Evolutionary conservation across 2,329 filamentous ascomycete species (phyloP).

Genomic region (Zarea fungicola): DNA sequence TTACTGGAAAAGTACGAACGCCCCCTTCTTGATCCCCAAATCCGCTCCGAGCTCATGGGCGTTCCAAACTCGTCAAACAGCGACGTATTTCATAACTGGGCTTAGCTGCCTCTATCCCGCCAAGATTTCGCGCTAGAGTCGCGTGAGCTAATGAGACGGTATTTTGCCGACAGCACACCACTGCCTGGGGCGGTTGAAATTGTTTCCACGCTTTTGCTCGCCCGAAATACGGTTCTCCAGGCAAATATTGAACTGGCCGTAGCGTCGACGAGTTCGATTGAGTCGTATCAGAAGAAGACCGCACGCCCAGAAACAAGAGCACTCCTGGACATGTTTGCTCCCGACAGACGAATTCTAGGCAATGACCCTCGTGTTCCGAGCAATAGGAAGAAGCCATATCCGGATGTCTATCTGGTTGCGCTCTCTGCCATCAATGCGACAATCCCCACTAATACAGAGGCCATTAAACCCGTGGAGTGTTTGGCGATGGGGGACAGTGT

Average conservation of each 20-base stretch:
- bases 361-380: conserved; percentile 58
- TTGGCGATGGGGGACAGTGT: conserved; percentile 53
- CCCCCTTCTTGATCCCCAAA: conserved; percentile 56
- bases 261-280: conserved; percentile 56
- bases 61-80: conserved; percentile 44
- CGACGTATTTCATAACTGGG: conserved; percentile 63
- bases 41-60: conserved; percentile 67
- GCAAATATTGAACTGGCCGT: conserved; percentile 53
- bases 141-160: conserved; percentile 19
- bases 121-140: conserved; percentile 35
- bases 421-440: conserved; percentile 58
- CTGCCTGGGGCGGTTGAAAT: conserved; percentile 59
- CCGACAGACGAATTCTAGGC: conserved; percentile 53
- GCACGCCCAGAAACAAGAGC: conserved; percentile 19
- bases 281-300: conserved; percentile 60
- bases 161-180: conserved; percentile 42
- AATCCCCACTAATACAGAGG: conserved; percentile 39
- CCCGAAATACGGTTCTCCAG: conserved; percentile 19
- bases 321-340: conserved; percentile 39
- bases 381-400: conserved; percentile 64
- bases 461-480: conserved; percentile 41
- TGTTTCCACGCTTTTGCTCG: conserved; percentile 38
- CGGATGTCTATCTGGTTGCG: conserved; percentile 68
- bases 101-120: conserved; percentile 55
- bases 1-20: conserved; percentile 56